These are phyloP conservation scores for Pseudonitzschia delicatissima DNA, from an alignment of 108 stramenopile genomes.

Conservation along the genomic window DNA sequence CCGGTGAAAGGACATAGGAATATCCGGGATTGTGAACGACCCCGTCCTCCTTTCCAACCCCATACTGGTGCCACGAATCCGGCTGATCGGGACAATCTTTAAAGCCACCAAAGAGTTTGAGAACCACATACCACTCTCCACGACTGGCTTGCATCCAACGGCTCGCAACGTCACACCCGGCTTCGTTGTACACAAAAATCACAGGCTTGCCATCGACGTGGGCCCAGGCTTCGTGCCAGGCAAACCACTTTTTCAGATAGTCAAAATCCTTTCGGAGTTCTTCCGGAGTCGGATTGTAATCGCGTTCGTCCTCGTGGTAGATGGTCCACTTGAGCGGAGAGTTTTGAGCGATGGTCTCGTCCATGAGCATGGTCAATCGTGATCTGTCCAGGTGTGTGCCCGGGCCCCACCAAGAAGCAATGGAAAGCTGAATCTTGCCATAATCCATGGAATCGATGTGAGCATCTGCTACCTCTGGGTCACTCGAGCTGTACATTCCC, in stretches of 20 bases:
- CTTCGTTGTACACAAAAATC: conserved; percentile 40
- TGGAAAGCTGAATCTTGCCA: conserved; percentile 14
- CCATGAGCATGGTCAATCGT: conserved; percentile 16
- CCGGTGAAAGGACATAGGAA: conserved; percentile 33
- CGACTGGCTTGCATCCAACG: conserved; percentile 33
- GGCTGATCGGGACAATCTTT: conserved; percentile 35
- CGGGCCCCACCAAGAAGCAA: conserved; percentile 25
- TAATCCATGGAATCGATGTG: conserved; percentile 25
- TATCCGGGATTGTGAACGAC: conserved; percentile 19
- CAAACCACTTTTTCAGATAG: conserved; percentile 41
- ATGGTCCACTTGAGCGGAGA: conserved; percentile 25
- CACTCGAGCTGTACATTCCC: conserved; percentile 15
- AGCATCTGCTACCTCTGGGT: background rate
- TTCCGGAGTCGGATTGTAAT: background rate
- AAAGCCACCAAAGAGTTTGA: conserved; percentile 22
- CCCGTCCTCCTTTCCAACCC: conserved; percentile 16
- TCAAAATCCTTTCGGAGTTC: conserved; percentile 22
- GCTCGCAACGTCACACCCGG: conserved; percentile 25
- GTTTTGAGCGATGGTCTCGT: conserved; percentile 4
- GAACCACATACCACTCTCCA: conserved; percentile 37
- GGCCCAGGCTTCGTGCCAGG: conserved; percentile 34
- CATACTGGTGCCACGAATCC: conserved; percentile 35
- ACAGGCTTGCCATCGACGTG: conserved; percentile 37
- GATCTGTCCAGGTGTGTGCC: conserved; percentile 12
- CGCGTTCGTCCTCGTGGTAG: conserved; percentile 32